phyloP scores from a whole-genome alignment of 2,329 filamentous ascomycete genomes.

The Penicillium decumbens region DNA sequence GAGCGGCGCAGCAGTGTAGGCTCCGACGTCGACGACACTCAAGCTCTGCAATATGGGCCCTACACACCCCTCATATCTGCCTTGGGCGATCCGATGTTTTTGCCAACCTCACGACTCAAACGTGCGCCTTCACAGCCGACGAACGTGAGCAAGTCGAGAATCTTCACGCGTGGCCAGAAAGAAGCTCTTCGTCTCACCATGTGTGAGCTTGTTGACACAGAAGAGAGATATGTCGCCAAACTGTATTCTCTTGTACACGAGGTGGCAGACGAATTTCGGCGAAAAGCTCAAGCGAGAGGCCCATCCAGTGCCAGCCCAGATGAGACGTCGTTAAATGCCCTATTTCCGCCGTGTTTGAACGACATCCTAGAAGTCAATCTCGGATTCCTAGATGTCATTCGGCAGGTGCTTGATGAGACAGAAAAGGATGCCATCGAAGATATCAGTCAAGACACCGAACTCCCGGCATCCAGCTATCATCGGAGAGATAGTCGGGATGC shows the following conservation, averaged over 20 bases:
- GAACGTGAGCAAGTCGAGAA: conserved; percentile 69
- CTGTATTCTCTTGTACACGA: conserved; percentile 75
- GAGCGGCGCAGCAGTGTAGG: conserved; percentile 59
- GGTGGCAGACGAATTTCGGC: conserved; percentile 73
- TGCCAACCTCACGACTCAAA: conserved; percentile 78
- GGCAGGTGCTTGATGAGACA: conserved; percentile 71
- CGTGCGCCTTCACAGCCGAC: conserved; percentile 84
- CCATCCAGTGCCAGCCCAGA: conserved; percentile 65
- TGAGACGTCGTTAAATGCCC: conserved; percentile 64
- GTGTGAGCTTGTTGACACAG: conserved; percentile 84
- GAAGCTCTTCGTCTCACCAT: conserved; percentile 81
- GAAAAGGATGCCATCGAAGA: conserved; percentile 75
- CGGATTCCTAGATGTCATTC: conserved; percentile 71
- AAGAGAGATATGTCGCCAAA: conserved; percentile 89
- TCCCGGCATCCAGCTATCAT: conserved; percentile 47
- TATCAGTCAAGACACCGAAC: conserved; percentile 57
- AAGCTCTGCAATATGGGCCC: conserved; percentile 61
- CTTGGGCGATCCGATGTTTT: conserved; percentile 77
- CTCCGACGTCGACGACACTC: conserved; percentile 24
- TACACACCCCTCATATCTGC: conserved; percentile 73
- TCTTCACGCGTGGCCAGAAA: conserved; percentile 77
- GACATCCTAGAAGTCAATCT: conserved; percentile 77
- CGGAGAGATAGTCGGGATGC: conserved; percentile 58
- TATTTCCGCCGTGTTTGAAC: conserved; percentile 79
- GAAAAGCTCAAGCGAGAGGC: conserved; percentile 58